phyloP scores from a whole-genome alignment of 768 basidiomycete species.

The Suillus placidus region DNA sequence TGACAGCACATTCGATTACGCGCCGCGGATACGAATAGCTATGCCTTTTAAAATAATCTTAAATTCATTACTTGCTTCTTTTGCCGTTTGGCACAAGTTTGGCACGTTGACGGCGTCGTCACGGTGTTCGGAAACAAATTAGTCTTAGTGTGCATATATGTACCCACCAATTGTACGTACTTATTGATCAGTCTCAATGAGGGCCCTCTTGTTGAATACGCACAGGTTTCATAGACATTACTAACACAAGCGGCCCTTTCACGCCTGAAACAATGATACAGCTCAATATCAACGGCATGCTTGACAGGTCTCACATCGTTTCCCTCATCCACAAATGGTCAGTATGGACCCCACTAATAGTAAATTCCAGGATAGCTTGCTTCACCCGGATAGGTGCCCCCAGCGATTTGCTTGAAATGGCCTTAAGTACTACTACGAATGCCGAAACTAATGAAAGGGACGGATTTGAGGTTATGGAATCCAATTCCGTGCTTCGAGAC shows the following conservation, averaged over 20 bases:
- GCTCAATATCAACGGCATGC: not conserved
- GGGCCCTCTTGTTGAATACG: not conserved
- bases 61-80: not conserved
- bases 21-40: constrained; percentile 44
- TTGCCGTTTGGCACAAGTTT: not conserved
- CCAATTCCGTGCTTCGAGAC: not conserved
- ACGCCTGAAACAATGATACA: not conserved
- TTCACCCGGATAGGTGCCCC: not conserved
- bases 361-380: not conserved
- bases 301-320: not conserved
- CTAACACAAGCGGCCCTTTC: not conserved
- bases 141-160: not conserved
- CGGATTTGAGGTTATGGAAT: not conserved
- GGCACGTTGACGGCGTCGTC: not conserved
- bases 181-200: not conserved
- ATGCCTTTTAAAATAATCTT: constrained; percentile 35
- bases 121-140: not conserved
- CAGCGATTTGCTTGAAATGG: not conserved
- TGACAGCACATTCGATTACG: constrained; percentile 53
- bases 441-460: not conserved
- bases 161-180: constrained; percentile 1
- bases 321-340: not conserved
- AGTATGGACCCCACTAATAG: not conserved
- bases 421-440: not conserved
- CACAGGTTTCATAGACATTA: not conserved